These are phyloP conservation scores for Areca catechu DNA, from an alignment of 176 grass and related monocot genomes.

Conservation along the genomic window DNA sequence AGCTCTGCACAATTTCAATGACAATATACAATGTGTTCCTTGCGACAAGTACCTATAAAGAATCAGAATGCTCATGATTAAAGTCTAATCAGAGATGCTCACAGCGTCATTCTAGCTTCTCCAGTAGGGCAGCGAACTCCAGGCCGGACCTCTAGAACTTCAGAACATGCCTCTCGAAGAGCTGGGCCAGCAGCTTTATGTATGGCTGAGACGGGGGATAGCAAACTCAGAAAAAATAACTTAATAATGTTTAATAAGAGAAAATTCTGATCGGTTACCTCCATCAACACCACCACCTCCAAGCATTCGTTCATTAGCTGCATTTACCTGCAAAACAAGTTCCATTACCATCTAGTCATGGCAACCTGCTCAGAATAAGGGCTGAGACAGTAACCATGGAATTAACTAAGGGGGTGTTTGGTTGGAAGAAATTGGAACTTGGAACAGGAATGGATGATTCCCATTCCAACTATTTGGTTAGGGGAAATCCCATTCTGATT, in stretches of 20 bases:
- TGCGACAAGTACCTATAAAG: no score
- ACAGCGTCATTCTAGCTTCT: slow-evolving; percentile 89
- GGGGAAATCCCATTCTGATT: no score
- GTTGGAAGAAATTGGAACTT: no score
- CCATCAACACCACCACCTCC: slow-evolving; percentile 89
- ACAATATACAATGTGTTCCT: not conserved
- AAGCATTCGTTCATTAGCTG: slow-evolving; percentile 74
- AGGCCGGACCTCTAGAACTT: slow-evolving; percentile 59
- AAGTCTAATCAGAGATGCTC: slow-evolving; percentile 16
- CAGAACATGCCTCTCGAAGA: slow-evolving; percentile 55
- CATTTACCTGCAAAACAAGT: slow-evolving; percentile 58
- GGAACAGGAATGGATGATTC: no score
- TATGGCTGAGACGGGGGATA: slow-evolving; percentile 45
- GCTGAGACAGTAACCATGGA: no score
- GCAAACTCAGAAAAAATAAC: not conserved
- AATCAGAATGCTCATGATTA: no score
- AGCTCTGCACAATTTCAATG: slow-evolving; percentile 43
- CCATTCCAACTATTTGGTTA: no score
- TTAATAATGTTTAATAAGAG: no score
- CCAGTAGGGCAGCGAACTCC: slow-evolving; percentile 75
- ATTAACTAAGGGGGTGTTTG: no score
- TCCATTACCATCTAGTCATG: no score
- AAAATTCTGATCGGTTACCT: slow-evolving; percentile 29
- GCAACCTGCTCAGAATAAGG: no score
- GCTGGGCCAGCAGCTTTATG: slow-evolving; percentile 87